Percentiles rank a stretch among this genome's conserved stretches.
Evolutionary conservation across 2,329 filamentous ascomycete genomes (phyloP).

Genomic region (Exophiala aquamarina): DNA sequence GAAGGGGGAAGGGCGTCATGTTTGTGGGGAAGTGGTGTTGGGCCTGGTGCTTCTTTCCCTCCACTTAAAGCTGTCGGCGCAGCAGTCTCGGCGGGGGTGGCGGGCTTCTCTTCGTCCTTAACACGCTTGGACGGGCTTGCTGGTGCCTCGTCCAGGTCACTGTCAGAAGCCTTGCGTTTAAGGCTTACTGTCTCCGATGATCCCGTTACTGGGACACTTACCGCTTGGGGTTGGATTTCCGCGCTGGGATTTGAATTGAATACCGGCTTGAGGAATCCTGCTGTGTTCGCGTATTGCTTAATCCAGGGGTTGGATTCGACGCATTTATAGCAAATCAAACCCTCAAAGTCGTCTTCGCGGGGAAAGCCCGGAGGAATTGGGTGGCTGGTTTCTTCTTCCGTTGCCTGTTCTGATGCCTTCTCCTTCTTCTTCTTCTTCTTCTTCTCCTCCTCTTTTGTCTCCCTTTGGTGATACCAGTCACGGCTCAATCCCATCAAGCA

Average conservation of each 20-base stretch:
- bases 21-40: conserved; percentile 56
- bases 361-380: conserved; percentile 85
- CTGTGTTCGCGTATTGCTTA: conserved; percentile 76
- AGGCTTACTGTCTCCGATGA: conserved; percentile 2
- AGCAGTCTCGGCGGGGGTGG: conserved; percentile 40
- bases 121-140: conserved; percentile 58
- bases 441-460: conserved; percentile 38
- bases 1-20: conserved; percentile 57
- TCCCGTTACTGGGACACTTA: neutral
- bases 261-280: conserved; percentile 77
- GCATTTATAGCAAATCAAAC: conserved; percentile 92
- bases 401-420: conserved; percentile 10
- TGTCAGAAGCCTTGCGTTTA: conserved; percentile 48
- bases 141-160: conserved; percentile 20
- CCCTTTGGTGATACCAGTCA: conserved; percentile 61
- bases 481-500: conserved; percentile 81
- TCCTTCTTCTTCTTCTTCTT: conserved; percentile 35
- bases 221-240: neutral
- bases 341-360: conserved; percentile 82
- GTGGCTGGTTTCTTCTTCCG: conserved; percentile 37
- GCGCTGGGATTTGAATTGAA: conserved; percentile 41
- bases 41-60: neutral
- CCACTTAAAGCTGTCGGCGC: conserved; percentile 27
- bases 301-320: conserved; percentile 87
- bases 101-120: conserved; percentile 57